Evolutionary conservation across 225 moss, liverwort and hornwort genomes (phyloP).

Genomic region (Thuidium tamariscinum): DNA sequence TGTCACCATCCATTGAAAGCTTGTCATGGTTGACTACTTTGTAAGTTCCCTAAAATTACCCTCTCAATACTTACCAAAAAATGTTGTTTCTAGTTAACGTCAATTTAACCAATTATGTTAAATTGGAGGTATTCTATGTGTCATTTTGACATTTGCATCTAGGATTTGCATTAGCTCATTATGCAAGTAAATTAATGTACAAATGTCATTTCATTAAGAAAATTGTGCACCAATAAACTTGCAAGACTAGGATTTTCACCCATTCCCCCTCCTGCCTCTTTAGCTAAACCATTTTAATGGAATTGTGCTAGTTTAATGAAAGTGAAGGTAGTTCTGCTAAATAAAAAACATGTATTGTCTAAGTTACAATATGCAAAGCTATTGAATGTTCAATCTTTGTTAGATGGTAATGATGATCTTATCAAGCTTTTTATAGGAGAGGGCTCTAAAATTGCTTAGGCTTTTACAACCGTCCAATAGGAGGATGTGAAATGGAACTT

Average conservation of each 20-base stretch:
- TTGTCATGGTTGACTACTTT: neutral
- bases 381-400: neutral
- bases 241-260: neutral
- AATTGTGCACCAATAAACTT: neutral
- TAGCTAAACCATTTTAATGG: neutral
- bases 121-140: neutral
- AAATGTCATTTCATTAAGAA: neutral
- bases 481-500: no score
- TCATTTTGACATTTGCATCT: neutral
- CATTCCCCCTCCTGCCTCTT: neutral
- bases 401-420: neutral
- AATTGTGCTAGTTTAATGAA: neutral
- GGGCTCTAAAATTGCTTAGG: no score
- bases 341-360: neutral
- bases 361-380: neutral
- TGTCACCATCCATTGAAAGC: neutral
- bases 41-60: neutral
- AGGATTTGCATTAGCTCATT: no score
- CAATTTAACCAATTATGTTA: neutral
- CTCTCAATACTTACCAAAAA: neutral
- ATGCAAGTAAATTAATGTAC: neutral
- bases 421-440: no score
- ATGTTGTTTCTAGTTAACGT: neutral
- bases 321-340: neutral
- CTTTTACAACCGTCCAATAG: no score